phyloP scores from a whole-genome alignment of 345 rosid species.

The Mallotus nudiflorus region DNA sequence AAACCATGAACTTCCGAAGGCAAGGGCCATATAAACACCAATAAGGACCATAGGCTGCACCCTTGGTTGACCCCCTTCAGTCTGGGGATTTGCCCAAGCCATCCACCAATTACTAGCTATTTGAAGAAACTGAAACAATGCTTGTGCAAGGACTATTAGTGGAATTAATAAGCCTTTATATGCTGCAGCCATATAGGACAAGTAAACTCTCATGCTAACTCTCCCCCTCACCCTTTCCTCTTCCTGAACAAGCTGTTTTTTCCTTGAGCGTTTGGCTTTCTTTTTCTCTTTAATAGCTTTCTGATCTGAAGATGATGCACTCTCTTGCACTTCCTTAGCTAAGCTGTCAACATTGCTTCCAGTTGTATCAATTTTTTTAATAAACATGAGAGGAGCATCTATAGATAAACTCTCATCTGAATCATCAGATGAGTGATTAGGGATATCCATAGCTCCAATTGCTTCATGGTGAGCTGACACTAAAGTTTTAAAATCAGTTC shows the following conservation, averaged over 20 bases:
- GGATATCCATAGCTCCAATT: slow-evolving; percentile 97
- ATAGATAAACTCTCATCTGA: slow-evolving; percentile 63
- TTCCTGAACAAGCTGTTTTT: slow-evolving; percentile 97
- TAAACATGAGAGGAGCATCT: slow-evolving; percentile 37
- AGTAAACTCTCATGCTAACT: slow-evolving; percentile 95
- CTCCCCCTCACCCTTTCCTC: slow-evolving; percentile 98
- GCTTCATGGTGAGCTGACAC: slow-evolving; percentile 99
- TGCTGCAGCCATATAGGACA: slow-evolving; percentile 97
- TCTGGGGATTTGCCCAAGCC: slow-evolving; percentile 99
- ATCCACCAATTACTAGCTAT: slow-evolving; percentile 99
- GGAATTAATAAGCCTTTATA: slow-evolving; percentile 92
- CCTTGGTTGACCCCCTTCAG: slow-evolving; percentile 86
- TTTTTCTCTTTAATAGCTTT: slow-evolving; percentile 82
- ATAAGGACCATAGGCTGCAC: slow-evolving; percentile 82
- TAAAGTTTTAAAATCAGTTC: slow-evolving; percentile 89
- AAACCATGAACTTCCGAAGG: slow-evolving; percentile 97
- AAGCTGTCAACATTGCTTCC: slow-evolving; percentile 63
- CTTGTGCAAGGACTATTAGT: slow-evolving; percentile 82
- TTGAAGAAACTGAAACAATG: slow-evolving; percentile 92
- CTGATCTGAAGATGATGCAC: slow-evolving; percentile 72
- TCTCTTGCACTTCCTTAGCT: slow-evolving; percentile 88
- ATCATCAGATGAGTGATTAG: slow-evolving; percentile 79
- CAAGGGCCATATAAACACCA: slow-evolving; percentile 88
- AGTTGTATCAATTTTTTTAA: slow-evolving; percentile 52
- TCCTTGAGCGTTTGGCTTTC: slow-evolving; percentile 83